Percentiles rank a stretch among this genome's conserved stretches.
These are phyloP conservation scores for Dimargaris cristalligena DNA, from an alignment of 192 early-diverging fungal species.

Conservation along the genomic window DNA sequence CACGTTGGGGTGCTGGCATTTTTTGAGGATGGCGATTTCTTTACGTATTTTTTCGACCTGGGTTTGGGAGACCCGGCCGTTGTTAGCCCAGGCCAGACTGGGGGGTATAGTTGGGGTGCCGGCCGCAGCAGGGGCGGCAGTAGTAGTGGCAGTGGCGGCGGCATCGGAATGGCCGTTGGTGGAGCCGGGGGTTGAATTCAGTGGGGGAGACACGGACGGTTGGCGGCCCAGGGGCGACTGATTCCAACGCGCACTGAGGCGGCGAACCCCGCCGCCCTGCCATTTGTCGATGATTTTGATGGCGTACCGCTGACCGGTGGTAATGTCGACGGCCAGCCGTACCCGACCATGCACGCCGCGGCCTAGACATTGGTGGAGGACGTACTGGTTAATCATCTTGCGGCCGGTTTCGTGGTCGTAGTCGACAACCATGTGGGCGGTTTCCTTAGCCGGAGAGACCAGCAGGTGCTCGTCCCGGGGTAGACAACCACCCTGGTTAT, in stretches of 20 bases:
- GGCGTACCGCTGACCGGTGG: constrained; percentile 49
- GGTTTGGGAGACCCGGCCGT: constrained; percentile 15
- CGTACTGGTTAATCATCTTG: constrained; percentile 94
- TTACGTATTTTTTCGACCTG: constrained; percentile 69
- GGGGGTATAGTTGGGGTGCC: too few species aligned
- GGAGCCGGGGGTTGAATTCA: not conserved
- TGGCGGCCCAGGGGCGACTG: not conserved
- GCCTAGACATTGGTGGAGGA: constrained; percentile 77
- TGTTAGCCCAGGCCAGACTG: too few species aligned
- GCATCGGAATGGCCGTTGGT: not conserved
- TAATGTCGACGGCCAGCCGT: constrained; percentile 67
- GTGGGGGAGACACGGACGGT: not conserved
- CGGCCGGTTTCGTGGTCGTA: constrained; percentile 71
- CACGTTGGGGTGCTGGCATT: constrained; percentile 82
- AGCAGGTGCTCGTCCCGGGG: too few species aligned
- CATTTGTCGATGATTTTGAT: constrained; percentile 35
- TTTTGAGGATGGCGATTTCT: constrained; percentile 94
- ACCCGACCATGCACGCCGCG: constrained; percentile 94
- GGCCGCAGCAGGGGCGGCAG: too few species aligned
- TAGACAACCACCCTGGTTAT: too few species aligned
- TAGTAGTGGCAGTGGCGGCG: too few species aligned
- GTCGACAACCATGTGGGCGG: constrained; percentile 61
- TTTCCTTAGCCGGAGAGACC: constrained; percentile 74
- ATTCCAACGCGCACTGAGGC: constrained; percentile 8
- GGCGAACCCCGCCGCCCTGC: constrained; percentile 2